These are phyloP conservation scores for Musa beccarii DNA, from an alignment of 176 grass and related monocot species.

Conservation along the genomic window DNA sequence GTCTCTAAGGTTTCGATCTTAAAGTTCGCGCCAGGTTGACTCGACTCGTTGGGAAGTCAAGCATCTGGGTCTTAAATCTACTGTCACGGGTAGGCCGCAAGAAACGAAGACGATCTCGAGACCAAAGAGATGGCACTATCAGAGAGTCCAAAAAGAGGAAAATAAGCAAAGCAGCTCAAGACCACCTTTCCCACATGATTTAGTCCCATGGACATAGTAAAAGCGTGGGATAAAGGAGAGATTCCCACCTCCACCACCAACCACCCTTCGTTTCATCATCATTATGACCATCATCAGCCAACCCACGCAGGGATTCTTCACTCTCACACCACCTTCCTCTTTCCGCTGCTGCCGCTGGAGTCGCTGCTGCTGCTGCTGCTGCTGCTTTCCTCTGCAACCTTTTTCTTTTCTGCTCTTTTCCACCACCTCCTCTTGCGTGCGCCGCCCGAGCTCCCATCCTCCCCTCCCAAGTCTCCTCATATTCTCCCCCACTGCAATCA, in stretches of 20 bases:
- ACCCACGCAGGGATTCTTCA: neutral
- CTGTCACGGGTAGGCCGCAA: too few species aligned
- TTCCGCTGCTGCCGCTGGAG: neutral
- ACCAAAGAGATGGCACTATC: neutral
- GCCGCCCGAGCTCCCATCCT: constrained; percentile 34
- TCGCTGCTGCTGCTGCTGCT: neutral
- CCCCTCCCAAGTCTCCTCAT: constrained; percentile 50
- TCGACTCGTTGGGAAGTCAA: too few species aligned
- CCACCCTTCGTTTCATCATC: neutral
- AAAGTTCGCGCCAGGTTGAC: too few species aligned
- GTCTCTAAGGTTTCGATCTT: too few species aligned
- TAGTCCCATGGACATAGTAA: neutral
- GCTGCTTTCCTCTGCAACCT: constrained; percentile 32
- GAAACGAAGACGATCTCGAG: neutral
- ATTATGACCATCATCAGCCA: constrained; percentile 1
- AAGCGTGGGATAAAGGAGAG: neutral
- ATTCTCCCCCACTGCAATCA: constrained; percentile 23
- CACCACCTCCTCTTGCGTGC: constrained; percentile 25
- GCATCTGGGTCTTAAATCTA: too few species aligned
- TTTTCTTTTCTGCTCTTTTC: constrained; percentile 32
- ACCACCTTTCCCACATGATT: neutral
- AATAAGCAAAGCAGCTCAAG: neutral
- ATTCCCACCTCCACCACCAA: neutral
- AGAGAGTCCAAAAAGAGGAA: neutral
- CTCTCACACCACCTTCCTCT: neutral